A percentile compares a stretch with the other conserved stretches of the same genome.
phyloP scores from a whole-genome alignment of 2,329 filamentous ascomycete species.

The Fusarium domesticum region DNA sequence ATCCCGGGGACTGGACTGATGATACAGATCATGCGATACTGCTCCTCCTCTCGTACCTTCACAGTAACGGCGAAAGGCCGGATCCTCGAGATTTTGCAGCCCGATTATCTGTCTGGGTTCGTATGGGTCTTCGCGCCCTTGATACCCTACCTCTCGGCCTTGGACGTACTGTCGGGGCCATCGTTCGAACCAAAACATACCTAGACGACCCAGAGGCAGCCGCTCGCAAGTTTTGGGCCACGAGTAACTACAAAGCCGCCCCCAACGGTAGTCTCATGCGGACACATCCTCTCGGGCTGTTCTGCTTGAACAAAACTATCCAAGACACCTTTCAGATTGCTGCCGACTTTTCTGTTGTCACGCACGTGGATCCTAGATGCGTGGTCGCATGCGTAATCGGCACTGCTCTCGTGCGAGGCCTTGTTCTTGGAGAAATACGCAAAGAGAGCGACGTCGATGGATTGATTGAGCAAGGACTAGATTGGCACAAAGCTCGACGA shows the following conservation, averaged over 20 bases:
- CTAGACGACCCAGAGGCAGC: constrained; percentile 38
- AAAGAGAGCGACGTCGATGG: constrained; percentile 40
- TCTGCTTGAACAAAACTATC: constrained; percentile 41
- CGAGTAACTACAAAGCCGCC: constrained; percentile 38
- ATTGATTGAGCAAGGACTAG: constrained; percentile 38
- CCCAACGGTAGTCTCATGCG: constrained; percentile 54
- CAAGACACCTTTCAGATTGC: constrained; percentile 44
- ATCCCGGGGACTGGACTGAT: constrained; percentile 49
- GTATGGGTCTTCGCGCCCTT: constrained; percentile 45
- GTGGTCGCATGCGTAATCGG: constrained; percentile 48
- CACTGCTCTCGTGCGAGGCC: constrained; percentile 44
- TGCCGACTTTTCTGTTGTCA: constrained; percentile 41
- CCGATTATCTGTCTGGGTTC: constrained; percentile 46
- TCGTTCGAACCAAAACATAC: constrained; percentile 41
- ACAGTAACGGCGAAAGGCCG: constrained; percentile 39
- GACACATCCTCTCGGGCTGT: constrained; percentile 49
- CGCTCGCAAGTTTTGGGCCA: constrained; percentile 43
- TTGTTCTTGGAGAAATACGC: constrained; percentile 44
- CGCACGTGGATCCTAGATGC: constrained; percentile 51
- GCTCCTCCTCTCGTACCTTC: constrained; percentile 46
- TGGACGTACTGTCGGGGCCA: constrained; percentile 45
- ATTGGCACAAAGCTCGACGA: constrained; percentile 36
- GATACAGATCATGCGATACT: constrained; percentile 54
- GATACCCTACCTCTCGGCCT: constrained; percentile 48
- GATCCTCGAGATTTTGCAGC: constrained; percentile 42